Percentiles rank a stretch among this genome's conserved stretches.
Evolutionary conservation across 2,329 filamentous ascomycete genomes (phyloP).

Genomic region (Ambrosiella xylebori): DNA sequence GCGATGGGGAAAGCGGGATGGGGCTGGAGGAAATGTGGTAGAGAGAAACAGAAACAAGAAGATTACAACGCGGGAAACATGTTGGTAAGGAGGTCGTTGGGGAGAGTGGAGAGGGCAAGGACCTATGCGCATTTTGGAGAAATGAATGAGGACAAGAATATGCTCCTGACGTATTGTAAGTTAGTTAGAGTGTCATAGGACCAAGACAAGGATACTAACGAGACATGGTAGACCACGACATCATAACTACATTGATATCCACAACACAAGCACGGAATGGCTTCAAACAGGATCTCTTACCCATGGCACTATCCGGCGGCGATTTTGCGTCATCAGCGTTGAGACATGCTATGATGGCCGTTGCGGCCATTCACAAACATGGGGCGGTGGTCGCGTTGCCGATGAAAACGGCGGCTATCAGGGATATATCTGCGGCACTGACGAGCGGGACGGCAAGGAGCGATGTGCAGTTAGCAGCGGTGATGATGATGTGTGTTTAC

Average conservation of each 20-base stretch:
- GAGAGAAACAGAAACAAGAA: neutral
- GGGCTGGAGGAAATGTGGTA: neutral
- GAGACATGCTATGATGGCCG: slow-evolving; percentile 27
- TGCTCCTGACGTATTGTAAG: slow-evolving; percentile 5
- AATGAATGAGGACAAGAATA: neutral
- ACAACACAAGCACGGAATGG: slow-evolving; percentile 30
- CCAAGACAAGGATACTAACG: neutral
- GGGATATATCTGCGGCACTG: slow-evolving; percentile 23
- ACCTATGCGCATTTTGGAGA: neutral
- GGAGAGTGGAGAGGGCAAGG: neutral
- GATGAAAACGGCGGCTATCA: slow-evolving; percentile 26
- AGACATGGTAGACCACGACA: slow-evolving; percentile 20
- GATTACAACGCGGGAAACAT: neutral
- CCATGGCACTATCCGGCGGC: slow-evolving; percentile 25
- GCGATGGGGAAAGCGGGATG: neutral
- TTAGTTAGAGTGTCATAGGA: neutral
- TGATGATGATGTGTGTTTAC: slow-evolving; percentile 34
- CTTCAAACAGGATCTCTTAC: slow-evolving; percentile 28
- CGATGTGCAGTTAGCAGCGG: slow-evolving; percentile 27
- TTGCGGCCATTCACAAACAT: slow-evolving; percentile 26
- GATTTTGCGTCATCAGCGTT: slow-evolving; percentile 23
- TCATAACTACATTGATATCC: slow-evolving; percentile 28
- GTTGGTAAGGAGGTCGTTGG: neutral
- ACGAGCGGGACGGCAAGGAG: slow-evolving; percentile 18
- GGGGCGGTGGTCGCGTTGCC: slow-evolving; percentile 24